Evolutionary conservation across 2,329 filamentous ascomycete genomes (phyloP).

Genomic region (Chaetomium strumarium): DNA sequence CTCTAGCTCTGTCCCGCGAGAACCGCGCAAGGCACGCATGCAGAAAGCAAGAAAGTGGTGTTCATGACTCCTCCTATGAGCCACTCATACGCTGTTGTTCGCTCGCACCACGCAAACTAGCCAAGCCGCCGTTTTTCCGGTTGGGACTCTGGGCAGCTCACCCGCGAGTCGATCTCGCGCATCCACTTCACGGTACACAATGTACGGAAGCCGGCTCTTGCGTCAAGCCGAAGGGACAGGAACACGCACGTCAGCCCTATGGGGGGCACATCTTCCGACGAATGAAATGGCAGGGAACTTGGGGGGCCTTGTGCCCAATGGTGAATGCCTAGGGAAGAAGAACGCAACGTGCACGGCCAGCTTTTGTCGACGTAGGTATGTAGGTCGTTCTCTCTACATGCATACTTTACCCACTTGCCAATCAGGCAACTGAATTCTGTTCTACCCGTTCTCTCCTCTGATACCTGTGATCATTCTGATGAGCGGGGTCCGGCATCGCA

Average conservation of each 20-base stretch:
- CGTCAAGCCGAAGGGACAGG: constrained; percentile 1
- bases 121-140: background rate
- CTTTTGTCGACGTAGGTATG: too few species aligned
- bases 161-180: too few species aligned
- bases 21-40: too few species aligned
- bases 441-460: background rate
- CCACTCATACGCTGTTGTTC: background rate
- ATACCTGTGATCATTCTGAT: too few species aligned
- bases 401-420: background rate
- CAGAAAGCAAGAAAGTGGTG: background rate
- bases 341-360: constrained; percentile 9
- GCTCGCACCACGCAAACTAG: background rate
- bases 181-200: too few species aligned
- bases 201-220: too few species aligned
- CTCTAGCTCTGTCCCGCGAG: too few species aligned
- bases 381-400: too few species aligned
- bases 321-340: constrained; percentile 1
- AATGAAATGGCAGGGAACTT: constrained; percentile 18
- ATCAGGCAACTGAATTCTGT: constrained; percentile 17
- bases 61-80: background rate
- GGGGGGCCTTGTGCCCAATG: constrained; percentile 20
- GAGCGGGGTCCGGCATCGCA: background rate
- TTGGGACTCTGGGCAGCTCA: too few species aligned
- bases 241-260: constrained; percentile 13
- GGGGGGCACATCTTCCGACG: constrained; percentile 1